Evolutionary conservation across 345 rosid species (phyloP).

Genomic region (Salix koriyanagi): DNA sequence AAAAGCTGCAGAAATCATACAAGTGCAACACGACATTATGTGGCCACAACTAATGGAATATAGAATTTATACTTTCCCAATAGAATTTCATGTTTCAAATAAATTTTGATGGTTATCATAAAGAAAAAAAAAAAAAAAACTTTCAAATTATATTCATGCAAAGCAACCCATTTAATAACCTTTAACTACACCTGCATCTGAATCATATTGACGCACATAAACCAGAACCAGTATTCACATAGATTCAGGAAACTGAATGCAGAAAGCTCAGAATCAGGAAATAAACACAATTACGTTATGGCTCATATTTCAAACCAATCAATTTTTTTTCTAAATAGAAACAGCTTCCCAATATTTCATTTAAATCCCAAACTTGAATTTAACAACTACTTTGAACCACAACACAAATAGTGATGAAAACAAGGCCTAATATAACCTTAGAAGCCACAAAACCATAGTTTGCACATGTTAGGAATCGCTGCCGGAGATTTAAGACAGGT

Average conservation of each 20-base stretch:
- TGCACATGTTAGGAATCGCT: neutral
- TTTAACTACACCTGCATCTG: neutral
- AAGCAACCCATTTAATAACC: neutral
- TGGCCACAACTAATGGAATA: neutral
- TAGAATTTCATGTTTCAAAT: neutral
- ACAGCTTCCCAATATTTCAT: neutral
- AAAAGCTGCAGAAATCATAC: conserved; percentile 55
- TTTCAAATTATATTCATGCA: neutral
- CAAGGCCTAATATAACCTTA: neutral
- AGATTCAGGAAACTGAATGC: neutral
- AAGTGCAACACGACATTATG: neutral
- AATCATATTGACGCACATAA: neutral
- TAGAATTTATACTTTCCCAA: neutral
- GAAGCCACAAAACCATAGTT: neutral
- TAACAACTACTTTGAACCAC: neutral
- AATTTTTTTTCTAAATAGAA: neutral
- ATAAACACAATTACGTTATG: neutral
- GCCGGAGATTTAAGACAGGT: neutral
- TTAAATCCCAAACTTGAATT: neutral
- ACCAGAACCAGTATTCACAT: too few relatives aligned
- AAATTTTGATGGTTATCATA: neutral
- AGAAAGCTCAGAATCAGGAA: neutral
- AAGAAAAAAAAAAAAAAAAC: neutral
- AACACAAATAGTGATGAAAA: neutral
- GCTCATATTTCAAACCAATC: neutral